phyloP scores from a whole-genome alignment of 208 protist genomes.

The Trypanosoma avium region DNA sequence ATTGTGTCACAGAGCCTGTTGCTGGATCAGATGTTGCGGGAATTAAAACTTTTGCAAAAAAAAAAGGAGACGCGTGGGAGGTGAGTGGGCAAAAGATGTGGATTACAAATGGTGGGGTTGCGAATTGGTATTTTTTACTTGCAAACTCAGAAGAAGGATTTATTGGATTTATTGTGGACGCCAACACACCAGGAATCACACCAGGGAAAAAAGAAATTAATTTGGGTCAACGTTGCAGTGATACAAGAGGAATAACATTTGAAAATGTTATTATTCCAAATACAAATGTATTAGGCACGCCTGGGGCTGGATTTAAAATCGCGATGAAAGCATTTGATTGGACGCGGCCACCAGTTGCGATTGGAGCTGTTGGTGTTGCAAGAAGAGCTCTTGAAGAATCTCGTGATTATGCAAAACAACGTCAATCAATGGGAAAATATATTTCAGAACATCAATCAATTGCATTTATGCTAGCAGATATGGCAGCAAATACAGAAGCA shows the following conservation, averaged over 20 bases:
- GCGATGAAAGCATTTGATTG: constrained; percentile 90
- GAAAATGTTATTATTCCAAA: constrained; percentile 89
- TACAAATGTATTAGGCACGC: constrained; percentile 70
- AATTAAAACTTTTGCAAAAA: constrained; percentile 83
- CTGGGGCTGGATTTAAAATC: constrained; percentile 82
- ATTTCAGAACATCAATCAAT: constrained; percentile 87
- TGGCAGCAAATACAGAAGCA: constrained; percentile 88
- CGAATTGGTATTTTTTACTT: constrained; percentile 93
- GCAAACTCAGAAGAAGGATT: constrained; percentile 74
- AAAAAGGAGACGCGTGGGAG: constrained; percentile 86
- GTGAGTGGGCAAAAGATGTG: constrained; percentile 95
- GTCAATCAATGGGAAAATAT: constrained; percentile 84
- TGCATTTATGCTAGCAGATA: constrained; percentile 89
- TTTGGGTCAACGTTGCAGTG: constrained; percentile 90
- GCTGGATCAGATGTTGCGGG: constrained; percentile 88
- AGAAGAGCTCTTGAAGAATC: constrained; percentile 84
- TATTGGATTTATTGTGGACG: constrained; percentile 89
- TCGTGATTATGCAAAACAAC: constrained; percentile 65
- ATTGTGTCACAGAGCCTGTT: constrained; percentile 85
- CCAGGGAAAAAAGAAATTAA: constrained; percentile 86
- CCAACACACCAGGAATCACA: constrained; percentile 80
- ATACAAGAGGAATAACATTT: constrained; percentile 91
- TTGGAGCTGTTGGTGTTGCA: constrained; percentile 83
- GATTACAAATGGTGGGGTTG: constrained; percentile 93
- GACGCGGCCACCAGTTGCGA: constrained; percentile 79